phyloP scores from a whole-genome alignment of 768 basidiomycete species.

The Gloeostereum incarnatum region DNA sequence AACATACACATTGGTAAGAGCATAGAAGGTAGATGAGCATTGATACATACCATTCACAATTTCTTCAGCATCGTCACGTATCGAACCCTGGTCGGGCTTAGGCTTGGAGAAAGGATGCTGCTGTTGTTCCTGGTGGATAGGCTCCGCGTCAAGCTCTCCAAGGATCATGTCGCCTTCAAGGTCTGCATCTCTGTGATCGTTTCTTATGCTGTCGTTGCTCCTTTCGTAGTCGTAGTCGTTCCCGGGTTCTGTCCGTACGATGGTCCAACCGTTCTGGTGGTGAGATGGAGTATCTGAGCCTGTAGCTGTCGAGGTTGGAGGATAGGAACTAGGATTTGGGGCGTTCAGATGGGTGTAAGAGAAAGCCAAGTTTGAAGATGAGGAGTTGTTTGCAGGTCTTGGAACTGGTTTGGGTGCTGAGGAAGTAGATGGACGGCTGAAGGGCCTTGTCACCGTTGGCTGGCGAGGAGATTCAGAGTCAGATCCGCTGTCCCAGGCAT shows the following conservation, averaged over 20 bases:
- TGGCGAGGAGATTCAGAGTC: constrained; percentile 65
- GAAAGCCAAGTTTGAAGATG: constrained; percentile 62
- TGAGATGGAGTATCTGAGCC: too few species aligned
- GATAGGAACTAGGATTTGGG: constrained; percentile 71
- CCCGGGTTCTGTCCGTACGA: constrained; percentile 39
- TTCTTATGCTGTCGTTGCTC: constrained; percentile 11
- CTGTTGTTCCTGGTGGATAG: constrained; percentile 12
- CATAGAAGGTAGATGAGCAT: constrained; percentile 7
- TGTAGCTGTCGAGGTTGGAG: constrained; percentile 37
- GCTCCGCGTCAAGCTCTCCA: constrained; percentile 64
- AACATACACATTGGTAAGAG: constrained; percentile 16
- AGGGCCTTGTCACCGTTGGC: constrained; percentile 37
- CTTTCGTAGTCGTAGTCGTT: constrained; percentile 4
- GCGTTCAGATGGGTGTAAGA: constrained; percentile 76
- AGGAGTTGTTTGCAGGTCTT: constrained; percentile 32
- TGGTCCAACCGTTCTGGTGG: constrained; percentile 70
- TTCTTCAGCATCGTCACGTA: constrained; percentile 64
- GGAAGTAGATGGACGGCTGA: constrained; percentile 25
- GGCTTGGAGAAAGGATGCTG: constrained; percentile 25
- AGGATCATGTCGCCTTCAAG: constrained; percentile 72
- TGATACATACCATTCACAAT: constrained; percentile 61
- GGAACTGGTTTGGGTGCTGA: constrained; percentile 52
- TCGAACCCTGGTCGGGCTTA: constrained; percentile 33
- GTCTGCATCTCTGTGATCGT: constrained; percentile 42
- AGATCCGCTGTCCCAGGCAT: constrained; percentile 79